Evolutionary conservation across 2,329 filamentous ascomycete genomes (phyloP).

Genomic region (Penicillium brasilianum): DNA sequence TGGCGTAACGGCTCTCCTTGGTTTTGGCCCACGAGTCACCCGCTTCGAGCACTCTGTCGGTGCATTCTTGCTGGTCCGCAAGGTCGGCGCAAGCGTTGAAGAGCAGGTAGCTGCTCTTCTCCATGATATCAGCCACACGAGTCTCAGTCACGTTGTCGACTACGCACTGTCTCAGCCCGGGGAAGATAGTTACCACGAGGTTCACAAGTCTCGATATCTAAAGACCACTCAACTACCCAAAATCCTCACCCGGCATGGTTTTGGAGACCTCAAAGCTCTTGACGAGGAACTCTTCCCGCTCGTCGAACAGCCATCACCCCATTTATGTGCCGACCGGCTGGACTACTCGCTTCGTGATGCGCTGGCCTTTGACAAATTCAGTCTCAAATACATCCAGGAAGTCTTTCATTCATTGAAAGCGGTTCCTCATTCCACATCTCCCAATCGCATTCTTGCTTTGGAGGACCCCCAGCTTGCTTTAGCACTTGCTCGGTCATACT

Average conservation of each 20-base stretch:
- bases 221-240: slow-evolving; percentile 40
- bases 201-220: slow-evolving; percentile 47
- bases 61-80: slow-evolving; percentile 46
- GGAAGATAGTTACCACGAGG: slow-evolving; percentile 48
- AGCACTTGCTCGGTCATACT: slow-evolving; percentile 40
- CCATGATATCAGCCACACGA: slow-evolving; percentile 49
- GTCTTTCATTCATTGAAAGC: slow-evolving; percentile 1
- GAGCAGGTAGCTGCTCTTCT: slow-evolving; percentile 49
- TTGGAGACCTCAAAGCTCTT: slow-evolving; percentile 37
- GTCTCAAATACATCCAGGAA: background rate
- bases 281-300: slow-evolving; percentile 47
- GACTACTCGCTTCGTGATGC: slow-evolving; percentile 48
- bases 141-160: slow-evolving; percentile 50
- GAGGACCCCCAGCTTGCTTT: slow-evolving; percentile 38
- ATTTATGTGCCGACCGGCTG: slow-evolving; percentile 48
- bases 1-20: slow-evolving; percentile 44
- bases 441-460: slow-evolving; percentile 26
- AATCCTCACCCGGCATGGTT: slow-evolving; percentile 41
- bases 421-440: background rate
- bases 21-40: slow-evolving; percentile 42
- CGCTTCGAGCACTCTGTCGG: slow-evolving; percentile 50
- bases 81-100: slow-evolving; percentile 40
- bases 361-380: slow-evolving; percentile 36
- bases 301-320: slow-evolving; percentile 46
- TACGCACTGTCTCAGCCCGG: slow-evolving; percentile 44